Conservation (phyloP, 2,329 filamentous ascomycete species). For the Dactylellina haptotyla region DNA sequence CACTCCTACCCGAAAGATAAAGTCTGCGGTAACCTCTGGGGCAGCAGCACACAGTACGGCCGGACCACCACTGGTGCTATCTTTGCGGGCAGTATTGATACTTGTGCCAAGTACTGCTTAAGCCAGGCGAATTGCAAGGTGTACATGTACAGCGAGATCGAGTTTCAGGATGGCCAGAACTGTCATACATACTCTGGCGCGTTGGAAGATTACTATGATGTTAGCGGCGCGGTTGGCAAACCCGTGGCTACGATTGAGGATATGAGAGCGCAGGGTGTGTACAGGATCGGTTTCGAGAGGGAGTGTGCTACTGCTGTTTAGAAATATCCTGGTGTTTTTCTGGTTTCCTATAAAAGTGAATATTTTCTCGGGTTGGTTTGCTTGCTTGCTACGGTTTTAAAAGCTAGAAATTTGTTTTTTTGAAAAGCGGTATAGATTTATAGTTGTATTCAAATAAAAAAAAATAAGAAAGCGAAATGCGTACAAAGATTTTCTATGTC, state of each 20-base stretch:
- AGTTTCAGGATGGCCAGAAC: slow-evolving; percentile 36
- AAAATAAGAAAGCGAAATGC: no score
- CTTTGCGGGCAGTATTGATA: slow-evolving; percentile 18
- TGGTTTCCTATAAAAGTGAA: no score
- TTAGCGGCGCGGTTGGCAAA: not conserved
- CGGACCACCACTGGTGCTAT: slow-evolving; percentile 7
- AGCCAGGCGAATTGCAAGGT: slow-evolving; percentile 13
- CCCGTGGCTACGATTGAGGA: slow-evolving; percentile 24
- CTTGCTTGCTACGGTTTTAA: no score
- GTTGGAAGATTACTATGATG: slow-evolving; percentile 4
- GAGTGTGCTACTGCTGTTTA: slow-evolving; percentile 13
- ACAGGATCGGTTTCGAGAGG: slow-evolving; percentile 28
- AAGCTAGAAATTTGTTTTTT: no score
- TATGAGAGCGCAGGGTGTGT: slow-evolving; percentile 18
- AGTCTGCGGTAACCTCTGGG: slow-evolving; percentile 11
- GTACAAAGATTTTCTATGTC: no score
- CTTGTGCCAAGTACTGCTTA: slow-evolving; percentile 21
- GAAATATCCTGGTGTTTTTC: no score
- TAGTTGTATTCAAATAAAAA: no score
- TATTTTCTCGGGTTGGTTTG: no score
- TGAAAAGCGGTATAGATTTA: no score
- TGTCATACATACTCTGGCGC: slow-evolving; percentile 29
- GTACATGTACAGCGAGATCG: slow-evolving; percentile 35
- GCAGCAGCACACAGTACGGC: slow-evolving; percentile 8
- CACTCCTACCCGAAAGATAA: slow-evolving; percentile 15